Base-by-base conservation (phyloP, 371 early-diverging fungal genomes). In the Funneliformis caledonium region DNA sequence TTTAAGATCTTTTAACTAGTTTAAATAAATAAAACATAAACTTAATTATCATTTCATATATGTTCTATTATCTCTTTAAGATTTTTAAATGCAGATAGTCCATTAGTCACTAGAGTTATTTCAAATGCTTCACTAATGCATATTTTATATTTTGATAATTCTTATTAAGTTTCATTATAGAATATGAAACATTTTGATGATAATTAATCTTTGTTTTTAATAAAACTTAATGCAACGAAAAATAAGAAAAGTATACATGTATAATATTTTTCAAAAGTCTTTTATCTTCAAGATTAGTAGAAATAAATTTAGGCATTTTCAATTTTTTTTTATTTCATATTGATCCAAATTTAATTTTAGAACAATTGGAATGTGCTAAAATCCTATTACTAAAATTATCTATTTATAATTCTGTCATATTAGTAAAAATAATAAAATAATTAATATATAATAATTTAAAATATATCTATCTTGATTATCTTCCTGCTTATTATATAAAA, bases 131-230 rank as follows among this genome's bases (percentile, higher is more conserved):
- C 26, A 62, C n/a, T 9, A 22, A 62, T 2, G 31, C 64, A 31
- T 10, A 62, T 19, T 22, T 62, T 31, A 62, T 31, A 62, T 62
- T 5, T 62, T 62, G 33, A 26, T 31, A 62, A 33, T 62, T 31
- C 22, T 9, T 31, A 31, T 31, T 31, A 62, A 31, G 12, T 33
- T 62, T 31, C 9, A 62, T 12, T 62, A 62, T 62, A 31, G 31
- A 62, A 62, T 62, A 62, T 31, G 64, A 62, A 62, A 33, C 64
- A 62, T 62, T 62, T 31, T 62, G 64, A 26, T 62, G 31, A 62
- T 62, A 62, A 10, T 31, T 62, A 62, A 62, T 31, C 31, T 62
- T 62, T 11, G 26, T 62, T 26, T 26, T 62, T 62, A 62, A 62
- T 62, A 62, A 8, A 31, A 31, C 64, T 11, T 62, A 9, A 26